Evolutionary conservation across 2,329 filamentous ascomycete species (phyloP), one percentile per base, ranked within the genome.

Genomic region (Alternaria rosae): DNA sequence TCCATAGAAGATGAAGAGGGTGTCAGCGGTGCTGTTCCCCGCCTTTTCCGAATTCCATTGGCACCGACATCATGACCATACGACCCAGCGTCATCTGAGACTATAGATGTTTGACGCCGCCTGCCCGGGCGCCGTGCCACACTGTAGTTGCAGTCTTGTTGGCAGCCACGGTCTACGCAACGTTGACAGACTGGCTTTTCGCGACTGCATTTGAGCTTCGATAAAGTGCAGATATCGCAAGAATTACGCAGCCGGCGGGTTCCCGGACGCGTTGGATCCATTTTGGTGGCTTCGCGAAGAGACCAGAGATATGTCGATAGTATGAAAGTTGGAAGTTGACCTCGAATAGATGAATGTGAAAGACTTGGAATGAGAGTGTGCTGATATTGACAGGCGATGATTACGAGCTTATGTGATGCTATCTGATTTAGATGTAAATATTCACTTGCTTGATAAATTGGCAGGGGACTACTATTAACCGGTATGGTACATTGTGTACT

Each of bases 131-230:
- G 45, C 11, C 45, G 45, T 15, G 45, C 45, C 20, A 50, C 26
- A 12, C 45, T 50, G 45, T 50, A 50, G 2, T 50, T 50, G 45
- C 45, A 50, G 17, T 50, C 45, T 15, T 50, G 45, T 32, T 32
- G 45, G 26, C 45, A 50, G 45, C 45, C 45, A 20, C 45, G 45
- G 45, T 50, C 45, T 13, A 50, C 26, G 45, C 45, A 50, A 32
- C 45, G 45, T 32, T 50, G 45, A 17, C 45, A 50, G 8, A 50
- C 45, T 30, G 26, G 45, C 13, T 50, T 50, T 50, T 50, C 45
- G 26, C 26, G 45, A 50, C 45, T 50, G 11, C 45, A 50, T 13
- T 50, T 50, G 45, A 50, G 45, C 26, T 50, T 50, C 45, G 45
- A 50, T 15, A 32, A 17, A 17, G 45, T 50, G 5, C 45, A 50